These are phyloP conservation scores for Peronospora belbahrii DNA, from an alignment of 352 stramenopile species.

Conservation along the genomic window DNA sequence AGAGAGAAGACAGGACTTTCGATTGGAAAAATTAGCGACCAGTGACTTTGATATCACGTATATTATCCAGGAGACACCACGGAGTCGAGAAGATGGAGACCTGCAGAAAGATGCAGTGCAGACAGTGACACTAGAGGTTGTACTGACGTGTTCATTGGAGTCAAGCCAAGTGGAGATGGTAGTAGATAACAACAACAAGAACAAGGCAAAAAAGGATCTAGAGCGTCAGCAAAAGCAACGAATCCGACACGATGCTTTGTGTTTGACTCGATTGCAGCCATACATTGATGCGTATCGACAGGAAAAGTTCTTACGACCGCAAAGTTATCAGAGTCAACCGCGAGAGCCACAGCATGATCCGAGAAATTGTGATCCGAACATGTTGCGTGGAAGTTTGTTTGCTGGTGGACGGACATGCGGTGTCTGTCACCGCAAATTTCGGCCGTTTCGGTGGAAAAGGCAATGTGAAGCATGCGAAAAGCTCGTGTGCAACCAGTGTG, in stretches of 20 bases:
- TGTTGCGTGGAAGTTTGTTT: constrained; percentile 16
- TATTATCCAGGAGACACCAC: constrained; percentile 46
- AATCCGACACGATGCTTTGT: constrained; percentile 45
- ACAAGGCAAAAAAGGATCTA: constrained; percentile 17
- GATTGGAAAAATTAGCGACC: constrained; percentile 23
- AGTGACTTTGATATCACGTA: constrained; percentile 63
- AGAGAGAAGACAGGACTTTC: constrained; percentile 32
- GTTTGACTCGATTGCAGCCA: constrained; percentile 47
- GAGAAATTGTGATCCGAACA: constrained; percentile 24
- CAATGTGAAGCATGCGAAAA: constrained; percentile 52
- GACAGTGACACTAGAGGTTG: constrained; percentile 53
- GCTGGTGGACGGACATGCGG: constrained; percentile 26
- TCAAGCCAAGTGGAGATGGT: neutral
- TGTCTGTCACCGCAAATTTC: constrained; percentile 54
- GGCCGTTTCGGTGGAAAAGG: constrained; percentile 72
- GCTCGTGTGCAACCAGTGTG: constrained; percentile 53
- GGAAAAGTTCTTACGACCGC: constrained; percentile 16
- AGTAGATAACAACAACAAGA: constrained; percentile 9
- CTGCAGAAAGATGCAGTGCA: constrained; percentile 5
- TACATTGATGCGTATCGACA: constrained; percentile 41
- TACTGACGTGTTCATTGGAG: constrained; percentile 43
- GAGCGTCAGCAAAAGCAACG: constrained; percentile 34
- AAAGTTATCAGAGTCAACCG: neutral
- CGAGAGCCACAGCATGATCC: constrained; percentile 16
- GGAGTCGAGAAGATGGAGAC: neutral